These are phyloP conservation scores for Tripterygium wilfordii DNA, from an alignment of 177 flowering plant genomes.

Conservation along the genomic window DNA sequence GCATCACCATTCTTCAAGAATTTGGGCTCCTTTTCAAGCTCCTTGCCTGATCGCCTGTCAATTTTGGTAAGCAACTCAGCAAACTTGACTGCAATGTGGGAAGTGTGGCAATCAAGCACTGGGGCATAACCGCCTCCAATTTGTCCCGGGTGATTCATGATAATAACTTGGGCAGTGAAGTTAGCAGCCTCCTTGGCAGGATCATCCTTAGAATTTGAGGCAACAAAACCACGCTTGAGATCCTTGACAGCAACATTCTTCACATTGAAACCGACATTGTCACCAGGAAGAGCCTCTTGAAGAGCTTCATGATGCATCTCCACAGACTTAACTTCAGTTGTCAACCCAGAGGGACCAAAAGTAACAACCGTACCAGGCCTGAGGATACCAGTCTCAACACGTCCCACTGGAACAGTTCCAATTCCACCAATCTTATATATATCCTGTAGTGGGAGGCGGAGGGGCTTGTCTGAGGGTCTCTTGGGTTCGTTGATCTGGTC, in stretches of 20 bases:
- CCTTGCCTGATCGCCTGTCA: conserved; percentile 46
- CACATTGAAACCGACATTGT: conserved; percentile 44
- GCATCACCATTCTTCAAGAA: conserved; percentile 49
- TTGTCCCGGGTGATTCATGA: conserved; percentile 54
- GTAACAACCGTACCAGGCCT: conserved; percentile 47
- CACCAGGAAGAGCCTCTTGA: conserved; percentile 44
- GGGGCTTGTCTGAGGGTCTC: conserved; percentile 50
- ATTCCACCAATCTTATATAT: conserved; percentile 46
- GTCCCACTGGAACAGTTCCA: conserved; percentile 42
- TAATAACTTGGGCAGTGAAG: conserved; percentile 45
- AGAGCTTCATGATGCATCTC: conserved; percentile 52
- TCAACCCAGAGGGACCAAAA: conserved; percentile 41
- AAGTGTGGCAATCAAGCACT: conserved; percentile 48
- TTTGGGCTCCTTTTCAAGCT: conserved; percentile 48
- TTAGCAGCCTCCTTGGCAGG: conserved; percentile 41
- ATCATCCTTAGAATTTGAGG: conserved; percentile 43
- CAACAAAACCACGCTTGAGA: conserved; percentile 43
- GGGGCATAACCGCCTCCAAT: conserved; percentile 49
- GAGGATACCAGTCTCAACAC: conserved; percentile 38
- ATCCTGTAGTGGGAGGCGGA: conserved; percentile 41
- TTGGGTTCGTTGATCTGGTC: conserved; percentile 35
- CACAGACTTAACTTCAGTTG: conserved; percentile 49
- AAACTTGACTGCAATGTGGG: conserved; percentile 43
- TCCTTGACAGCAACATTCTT: conserved; percentile 46
- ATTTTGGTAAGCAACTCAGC: conserved; percentile 40